phyloP scores from a whole-genome alignment of 306 rosid genomes.

The Begonia fuchsioides region DNA sequence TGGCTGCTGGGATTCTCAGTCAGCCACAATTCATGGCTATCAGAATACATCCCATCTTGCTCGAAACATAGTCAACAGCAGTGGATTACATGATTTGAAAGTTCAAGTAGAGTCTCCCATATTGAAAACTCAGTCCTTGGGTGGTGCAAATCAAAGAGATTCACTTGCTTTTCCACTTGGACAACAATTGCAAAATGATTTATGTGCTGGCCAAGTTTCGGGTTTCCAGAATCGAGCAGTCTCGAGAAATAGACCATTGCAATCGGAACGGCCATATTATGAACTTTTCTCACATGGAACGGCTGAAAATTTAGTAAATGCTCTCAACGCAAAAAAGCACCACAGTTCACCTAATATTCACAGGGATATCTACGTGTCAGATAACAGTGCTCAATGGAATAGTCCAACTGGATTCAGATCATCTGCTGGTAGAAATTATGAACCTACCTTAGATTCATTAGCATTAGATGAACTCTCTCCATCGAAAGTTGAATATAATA shows the following conservation, averaged over 20 bases:
- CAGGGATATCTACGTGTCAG: slow-evolving; percentile 32
- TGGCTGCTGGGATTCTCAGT: slow-evolving; percentile 58
- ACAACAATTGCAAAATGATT: slow-evolving; percentile 50
- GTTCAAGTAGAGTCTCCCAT: slow-evolving; percentile 29
- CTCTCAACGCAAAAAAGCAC: slow-evolving; percentile 62
- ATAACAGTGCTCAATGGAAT: slow-evolving; percentile 41
- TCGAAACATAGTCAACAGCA: slow-evolving; percentile 29
- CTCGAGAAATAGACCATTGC: slow-evolving; percentile 42
- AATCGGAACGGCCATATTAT: slow-evolving; percentile 40
- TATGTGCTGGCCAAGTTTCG: slow-evolving; percentile 39
- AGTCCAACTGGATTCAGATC: slow-evolving; percentile 39
- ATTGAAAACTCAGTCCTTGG: slow-evolving; percentile 29
- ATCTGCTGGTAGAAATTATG: slow-evolving; percentile 25
- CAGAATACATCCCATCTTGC: slow-evolving; percentile 49
- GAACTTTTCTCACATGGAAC: slow-evolving; percentile 31
- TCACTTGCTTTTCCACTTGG: slow-evolving; percentile 48
- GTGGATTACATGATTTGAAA: slow-evolving; percentile 35
- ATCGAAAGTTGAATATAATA: slow-evolving; percentile 31
- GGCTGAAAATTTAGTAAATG: slow-evolving; percentile 28
- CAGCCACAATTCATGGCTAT: slow-evolving; percentile 71
- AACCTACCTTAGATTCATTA: slow-evolving; percentile 29
- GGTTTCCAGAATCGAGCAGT: slow-evolving; percentile 32
- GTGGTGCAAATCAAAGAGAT: slow-evolving; percentile 41
- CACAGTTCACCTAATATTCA: slow-evolving; percentile 75
- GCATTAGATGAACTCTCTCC: slow-evolving; percentile 74